A percentile compares a stretch with the other conserved stretches of the same genome.
phyloP scores from a whole-genome alignment of 345 rosid species.

The Brassica cretica region DNA sequence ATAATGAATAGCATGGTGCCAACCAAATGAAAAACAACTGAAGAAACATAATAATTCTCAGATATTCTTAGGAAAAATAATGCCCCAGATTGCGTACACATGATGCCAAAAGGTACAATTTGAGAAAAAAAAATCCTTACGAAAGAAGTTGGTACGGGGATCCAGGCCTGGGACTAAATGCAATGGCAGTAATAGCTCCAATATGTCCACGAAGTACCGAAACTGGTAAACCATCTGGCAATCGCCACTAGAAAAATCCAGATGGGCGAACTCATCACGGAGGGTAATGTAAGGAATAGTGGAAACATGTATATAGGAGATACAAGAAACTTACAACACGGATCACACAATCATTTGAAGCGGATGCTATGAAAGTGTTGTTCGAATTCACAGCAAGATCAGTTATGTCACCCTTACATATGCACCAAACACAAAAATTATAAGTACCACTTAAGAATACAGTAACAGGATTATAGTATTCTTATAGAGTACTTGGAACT shows the following conservation, averaged over 20 bases:
- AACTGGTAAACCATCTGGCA: conserved; percentile 95
- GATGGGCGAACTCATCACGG: conserved; percentile 32
- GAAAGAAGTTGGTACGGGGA: conserved; percentile 91
- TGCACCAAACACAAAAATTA: conserved; percentile 30
- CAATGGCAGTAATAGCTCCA: conserved; percentile 95
- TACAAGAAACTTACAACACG: conserved; percentile 74
- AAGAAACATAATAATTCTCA: too few species aligned
- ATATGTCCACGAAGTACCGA: conserved; percentile 93
- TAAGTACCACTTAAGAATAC: conserved; percentile 1
- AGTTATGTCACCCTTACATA: conserved; percentile 91
- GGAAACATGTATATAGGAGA: conserved; percentile 1
- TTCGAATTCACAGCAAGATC: conserved; percentile 98
- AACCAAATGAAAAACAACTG: too few species aligned
- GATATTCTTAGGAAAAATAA: too few species aligned
- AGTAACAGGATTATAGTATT: conserved; percentile 14
- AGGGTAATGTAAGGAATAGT: conserved; percentile 18
- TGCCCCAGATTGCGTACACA: background rate
- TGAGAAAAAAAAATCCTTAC: conserved; percentile 54
- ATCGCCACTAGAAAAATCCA: conserved; percentile 76
- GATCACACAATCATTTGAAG: conserved; percentile 93
- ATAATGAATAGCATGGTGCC: background rate
- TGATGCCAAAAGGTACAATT: background rate
- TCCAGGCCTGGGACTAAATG: conserved; percentile 94
- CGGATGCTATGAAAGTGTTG: conserved; percentile 85
- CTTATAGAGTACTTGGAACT: conserved; percentile 40